Conservation (phyloP, 2,329 filamentous ascomycete species). For the Fusarium mexicanum region DNA sequence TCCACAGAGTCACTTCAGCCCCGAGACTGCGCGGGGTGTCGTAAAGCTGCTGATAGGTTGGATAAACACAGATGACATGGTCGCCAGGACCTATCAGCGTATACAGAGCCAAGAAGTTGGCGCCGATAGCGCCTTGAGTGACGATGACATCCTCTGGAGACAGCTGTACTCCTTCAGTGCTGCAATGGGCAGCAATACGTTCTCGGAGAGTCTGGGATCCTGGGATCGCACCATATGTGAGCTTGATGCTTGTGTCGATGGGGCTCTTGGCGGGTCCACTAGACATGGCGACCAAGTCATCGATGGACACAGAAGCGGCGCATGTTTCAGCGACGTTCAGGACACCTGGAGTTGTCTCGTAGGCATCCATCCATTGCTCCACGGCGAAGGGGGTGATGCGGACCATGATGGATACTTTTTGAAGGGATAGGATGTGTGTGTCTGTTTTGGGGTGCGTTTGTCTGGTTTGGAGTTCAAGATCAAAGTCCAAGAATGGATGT, state of each 20-base stretch:
- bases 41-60: constrained; percentile 88
- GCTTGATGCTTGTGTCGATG: constrained; percentile 61
- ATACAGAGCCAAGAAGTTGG: constrained; percentile 82
- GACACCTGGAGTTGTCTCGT: constrained; percentile 64
- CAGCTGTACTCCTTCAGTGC: constrained; percentile 60
- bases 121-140: constrained; percentile 81
- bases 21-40: constrained; percentile 77
- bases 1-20: constrained; percentile 82
- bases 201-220: constrained; percentile 71
- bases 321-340: constrained; percentile 85
- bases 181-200: constrained; percentile 73
- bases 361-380: constrained; percentile 75
- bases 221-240: constrained; percentile 79
- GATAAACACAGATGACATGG: constrained; percentile 87
- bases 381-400: constrained; percentile 72
- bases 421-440: not conserved
- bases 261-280: constrained; percentile 50
- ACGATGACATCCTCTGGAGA: constrained; percentile 73
- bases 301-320: constrained; percentile 77
- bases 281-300: constrained; percentile 69
- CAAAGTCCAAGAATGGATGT: not conserved
- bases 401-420: constrained; percentile 56
- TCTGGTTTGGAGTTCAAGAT: too few species aligned
- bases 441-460: not conserved
- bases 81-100: constrained; percentile 76